Evolutionary conservation across 495 filamentous ascomycete genomes (phyloP).

Genomic region (Penicillium lagena): DNA sequence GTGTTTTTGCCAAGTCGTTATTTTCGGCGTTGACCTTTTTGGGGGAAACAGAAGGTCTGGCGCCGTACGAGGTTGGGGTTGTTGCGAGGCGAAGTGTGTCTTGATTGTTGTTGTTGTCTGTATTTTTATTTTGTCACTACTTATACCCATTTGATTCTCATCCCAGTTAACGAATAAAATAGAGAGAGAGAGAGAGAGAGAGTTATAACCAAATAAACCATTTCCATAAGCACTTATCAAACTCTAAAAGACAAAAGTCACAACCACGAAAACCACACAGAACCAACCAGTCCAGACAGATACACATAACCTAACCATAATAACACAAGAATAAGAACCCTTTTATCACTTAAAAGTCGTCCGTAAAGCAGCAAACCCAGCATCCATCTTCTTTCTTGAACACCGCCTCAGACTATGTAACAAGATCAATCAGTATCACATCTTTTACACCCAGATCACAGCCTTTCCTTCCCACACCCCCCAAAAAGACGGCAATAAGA

Average conservation of each 20-base stretch:
- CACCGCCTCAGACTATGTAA: conserved; percentile 5
- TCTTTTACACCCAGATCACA: neutral
- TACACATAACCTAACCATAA: neutral
- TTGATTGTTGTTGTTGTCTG: neutral
- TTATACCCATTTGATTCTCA: neutral
- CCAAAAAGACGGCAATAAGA: neutral
- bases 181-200: no score
- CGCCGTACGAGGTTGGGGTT: conserved; percentile 25
- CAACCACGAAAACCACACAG: no score
- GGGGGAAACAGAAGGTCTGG: conserved; percentile 20
- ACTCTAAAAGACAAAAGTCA: no score
- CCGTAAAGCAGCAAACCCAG: conserved; percentile 17
- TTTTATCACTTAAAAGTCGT: conserved; percentile 6
- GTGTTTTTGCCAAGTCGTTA: conserved; percentile 12
- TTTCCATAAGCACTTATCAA: no score
- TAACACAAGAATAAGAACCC: neutral
- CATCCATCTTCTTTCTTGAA: conserved; percentile 8
- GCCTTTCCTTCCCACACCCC: no score
- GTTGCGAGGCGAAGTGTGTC: conserved; percentile 8
- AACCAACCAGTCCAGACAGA: neutral
- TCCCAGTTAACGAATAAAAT: no score
- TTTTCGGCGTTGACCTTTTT: conserved; percentile 16
- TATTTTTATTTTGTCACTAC: neutral
- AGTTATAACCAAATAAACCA: no score
- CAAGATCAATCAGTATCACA: neutral